Percentiles rank a stretch among this genome's conserved stretches.
phyloP scores from a whole-genome alignment of 2,329 filamentous ascomycete genomes.

The Trichophyton verrucosum region DNA sequence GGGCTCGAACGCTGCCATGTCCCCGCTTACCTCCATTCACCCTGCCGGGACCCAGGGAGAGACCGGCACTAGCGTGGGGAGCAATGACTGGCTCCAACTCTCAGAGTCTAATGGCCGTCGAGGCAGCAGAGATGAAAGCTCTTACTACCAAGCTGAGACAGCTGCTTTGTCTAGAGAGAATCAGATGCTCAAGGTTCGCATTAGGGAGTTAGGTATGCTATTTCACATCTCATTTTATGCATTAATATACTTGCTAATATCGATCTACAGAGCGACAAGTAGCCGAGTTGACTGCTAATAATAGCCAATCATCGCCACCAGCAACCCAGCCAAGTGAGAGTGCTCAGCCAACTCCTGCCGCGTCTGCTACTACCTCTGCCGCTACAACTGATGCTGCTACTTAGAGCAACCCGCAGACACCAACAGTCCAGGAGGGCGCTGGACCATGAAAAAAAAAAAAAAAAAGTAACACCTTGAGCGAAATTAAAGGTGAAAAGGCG shows the following conservation, averaged over 20 bases:
- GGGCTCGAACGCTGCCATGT: background rate
- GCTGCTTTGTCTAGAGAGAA: constrained; percentile 37
- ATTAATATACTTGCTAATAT: background rate
- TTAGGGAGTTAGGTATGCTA: constrained; percentile 35
- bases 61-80: constrained; percentile 9
- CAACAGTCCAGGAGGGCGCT: background rate
- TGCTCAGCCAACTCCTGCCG: background rate
- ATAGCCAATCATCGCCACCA: background rate
- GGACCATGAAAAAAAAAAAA: background rate
- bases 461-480: background rate
- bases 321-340: background rate
- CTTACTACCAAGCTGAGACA: constrained; percentile 38
- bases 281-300: background rate
- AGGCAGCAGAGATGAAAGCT: constrained; percentile 34
- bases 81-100: background rate
- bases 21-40: background rate
- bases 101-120: constrained; percentile 20
- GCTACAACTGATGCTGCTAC: background rate
- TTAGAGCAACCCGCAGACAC: background rate
- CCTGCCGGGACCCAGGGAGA: constrained; percentile 10
- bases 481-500: background rate
- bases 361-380: background rate
- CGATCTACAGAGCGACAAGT: background rate
- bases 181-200: constrained; percentile 36
- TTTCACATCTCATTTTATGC: background rate